These are phyloP conservation scores for Vicia sativa DNA, from an alignment of 306 rosid genomes.

Conservation along the genomic window DNA sequence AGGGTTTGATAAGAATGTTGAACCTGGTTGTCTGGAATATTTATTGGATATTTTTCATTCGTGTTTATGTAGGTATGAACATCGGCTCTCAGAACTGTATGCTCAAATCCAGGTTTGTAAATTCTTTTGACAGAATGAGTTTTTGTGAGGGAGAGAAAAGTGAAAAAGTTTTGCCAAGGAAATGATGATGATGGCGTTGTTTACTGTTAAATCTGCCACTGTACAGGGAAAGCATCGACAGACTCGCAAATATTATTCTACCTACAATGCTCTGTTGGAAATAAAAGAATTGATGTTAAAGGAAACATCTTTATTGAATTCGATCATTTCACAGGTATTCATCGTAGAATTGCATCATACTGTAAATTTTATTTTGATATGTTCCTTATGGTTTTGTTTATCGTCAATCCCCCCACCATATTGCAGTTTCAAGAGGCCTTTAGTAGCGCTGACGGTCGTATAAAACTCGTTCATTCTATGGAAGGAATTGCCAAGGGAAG, in stretches of 20 bases:
- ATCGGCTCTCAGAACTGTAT: constrained; percentile 72
- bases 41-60: constrained; percentile 32
- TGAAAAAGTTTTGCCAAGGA: not conserved
- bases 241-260: constrained; percentile 78
- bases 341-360: constrained; percentile 26
- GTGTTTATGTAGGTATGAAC: constrained; percentile 66
- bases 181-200: constrained; percentile 1
- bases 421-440: constrained; percentile 91
- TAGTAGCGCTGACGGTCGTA: constrained; percentile 65
- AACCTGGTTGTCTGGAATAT: constrained; percentile 15
- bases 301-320: constrained; percentile 88
- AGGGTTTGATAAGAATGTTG: constrained; percentile 17
- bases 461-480: constrained; percentile 80
- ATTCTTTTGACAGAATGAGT: constrained; percentile 11
- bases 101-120: constrained; percentile 70
- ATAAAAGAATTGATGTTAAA: constrained; percentile 87
- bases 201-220: constrained; percentile 21
- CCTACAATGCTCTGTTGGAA: constrained; percentile 89
- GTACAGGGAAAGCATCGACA: constrained; percentile 76
- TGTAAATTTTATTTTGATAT: constrained; percentile 25
- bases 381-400: constrained; percentile 17
- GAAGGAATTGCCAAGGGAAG: constrained; percentile 91
- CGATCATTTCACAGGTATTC: constrained; percentile 83
- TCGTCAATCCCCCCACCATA: not conserved
- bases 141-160: constrained; percentile 4